Conservation (phyloP, 2,329 filamentous ascomycete species). For the Conoideocrella luteorostrata region DNA sequence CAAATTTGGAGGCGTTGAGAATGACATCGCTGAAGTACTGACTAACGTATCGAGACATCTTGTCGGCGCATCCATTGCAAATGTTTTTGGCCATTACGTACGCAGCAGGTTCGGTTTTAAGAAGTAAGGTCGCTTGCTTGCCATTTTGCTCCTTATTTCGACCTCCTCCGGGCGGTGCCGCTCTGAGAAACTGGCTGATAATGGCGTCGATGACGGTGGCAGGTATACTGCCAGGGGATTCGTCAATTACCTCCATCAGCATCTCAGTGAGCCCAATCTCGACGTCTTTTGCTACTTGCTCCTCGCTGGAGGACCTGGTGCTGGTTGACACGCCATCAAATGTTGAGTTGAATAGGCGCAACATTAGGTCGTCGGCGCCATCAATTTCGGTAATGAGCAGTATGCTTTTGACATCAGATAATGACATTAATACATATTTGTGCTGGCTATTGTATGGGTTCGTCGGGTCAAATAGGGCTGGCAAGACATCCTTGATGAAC, state of each 20-base stretch:
- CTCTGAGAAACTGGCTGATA: conserved; percentile 89
- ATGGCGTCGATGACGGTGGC: conserved; percentile 84
- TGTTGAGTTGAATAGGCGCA: conserved; percentile 77
- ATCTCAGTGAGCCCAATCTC: conserved; percentile 88
- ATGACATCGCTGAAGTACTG: conserved; percentile 98
- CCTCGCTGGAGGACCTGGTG: conserved; percentile 66
- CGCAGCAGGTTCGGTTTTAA: conserved; percentile 82
- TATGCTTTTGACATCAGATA: conserved; percentile 91
- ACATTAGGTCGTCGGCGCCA: conserved; percentile 69
- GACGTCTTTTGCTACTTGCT: conserved; percentile 85
- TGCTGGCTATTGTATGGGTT: conserved; percentile 92
- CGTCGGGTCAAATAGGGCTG: conserved; percentile 76
- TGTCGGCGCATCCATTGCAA: conserved; percentile 82
- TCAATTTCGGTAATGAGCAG: conserved; percentile 85
- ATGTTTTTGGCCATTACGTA: conserved; percentile 96
- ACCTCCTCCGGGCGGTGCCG: conserved; percentile 62
- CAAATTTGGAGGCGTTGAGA: conserved; percentile 69
- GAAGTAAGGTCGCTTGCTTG: conserved; percentile 74
- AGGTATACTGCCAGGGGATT: conserved; percentile 65
- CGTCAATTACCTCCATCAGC: conserved; percentile 79
- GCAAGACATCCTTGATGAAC: conserved; percentile 76
- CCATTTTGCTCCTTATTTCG: conserved; percentile 61
- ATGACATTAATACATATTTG: conserved; percentile 80
- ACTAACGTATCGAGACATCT: conserved; percentile 90
- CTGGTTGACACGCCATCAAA: conserved; percentile 87